Conservation (phyloP, 768 basidiomycete genomes). For the Trametes cinnabarina region DNA sequence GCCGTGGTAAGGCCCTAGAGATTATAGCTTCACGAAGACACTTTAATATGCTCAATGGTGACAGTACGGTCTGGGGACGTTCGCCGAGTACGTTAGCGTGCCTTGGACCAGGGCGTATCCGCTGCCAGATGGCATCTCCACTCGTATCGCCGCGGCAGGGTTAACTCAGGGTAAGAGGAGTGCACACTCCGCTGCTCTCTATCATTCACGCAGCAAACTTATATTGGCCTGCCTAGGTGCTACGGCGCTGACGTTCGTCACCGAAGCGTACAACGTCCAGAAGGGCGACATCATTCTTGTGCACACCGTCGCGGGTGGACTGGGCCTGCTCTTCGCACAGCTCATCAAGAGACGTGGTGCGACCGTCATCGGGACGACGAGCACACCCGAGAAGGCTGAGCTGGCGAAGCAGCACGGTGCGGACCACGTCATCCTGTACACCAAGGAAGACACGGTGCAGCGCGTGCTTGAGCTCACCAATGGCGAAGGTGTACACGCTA, state of each 20-base stretch:
- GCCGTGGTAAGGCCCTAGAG: constrained; percentile 48
- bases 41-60: too few relatives aligned
- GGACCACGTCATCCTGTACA: constrained; percentile 81
- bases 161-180: constrained; percentile 50
- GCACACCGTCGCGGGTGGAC: constrained; percentile 88
- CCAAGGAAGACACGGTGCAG: constrained; percentile 66
- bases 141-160: constrained; percentile 59
- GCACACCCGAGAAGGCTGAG: constrained; percentile 75
- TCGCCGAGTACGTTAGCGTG: constrained; percentile 68
- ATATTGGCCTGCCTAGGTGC: constrained; percentile 39
- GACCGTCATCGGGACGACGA: constrained; percentile 91
- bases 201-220: not conserved
- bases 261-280: constrained; percentile 83
- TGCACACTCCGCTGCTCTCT: not conserved
- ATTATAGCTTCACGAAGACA: too few relatives aligned
- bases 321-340: constrained; percentile 69
- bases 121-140: constrained; percentile 58
- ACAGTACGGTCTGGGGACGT: constrained; percentile 37
- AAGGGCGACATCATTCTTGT: constrained; percentile 76
- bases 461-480: constrained; percentile 72
- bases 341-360: constrained; percentile 70
- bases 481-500: constrained; percentile 77
- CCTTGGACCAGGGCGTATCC: constrained; percentile 59
- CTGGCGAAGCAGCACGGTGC: constrained; percentile 77
- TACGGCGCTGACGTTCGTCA: constrained; percentile 73